Percentiles rank a stretch among this genome's conserved stretches.
Evolutionary conservation across 2,329 filamentous ascomycete genomes (phyloP).

Genomic region (Botrytis fragariae): DNA sequence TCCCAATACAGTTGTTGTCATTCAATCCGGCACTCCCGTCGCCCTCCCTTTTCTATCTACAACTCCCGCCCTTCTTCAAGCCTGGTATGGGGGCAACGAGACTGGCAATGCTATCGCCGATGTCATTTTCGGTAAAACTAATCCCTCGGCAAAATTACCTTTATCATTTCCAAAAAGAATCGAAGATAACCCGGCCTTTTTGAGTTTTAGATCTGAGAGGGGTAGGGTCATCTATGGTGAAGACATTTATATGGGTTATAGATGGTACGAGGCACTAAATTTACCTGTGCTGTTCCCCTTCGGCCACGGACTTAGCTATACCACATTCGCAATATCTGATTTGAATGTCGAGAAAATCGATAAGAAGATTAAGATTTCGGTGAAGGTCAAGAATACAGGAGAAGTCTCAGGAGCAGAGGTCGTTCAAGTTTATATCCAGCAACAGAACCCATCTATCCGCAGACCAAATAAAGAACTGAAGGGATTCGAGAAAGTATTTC

Average conservation of each 20-base stretch:
- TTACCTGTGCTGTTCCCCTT: constrained; percentile 70
- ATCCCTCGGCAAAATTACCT: constrained; percentile 69
- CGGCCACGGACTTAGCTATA: constrained; percentile 76
- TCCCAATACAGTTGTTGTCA: constrained; percentile 67
- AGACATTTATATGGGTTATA: constrained; percentile 77
- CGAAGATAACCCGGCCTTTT: constrained; percentile 71
- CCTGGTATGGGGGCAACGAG: constrained; percentile 88
- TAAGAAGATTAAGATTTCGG: not conserved
- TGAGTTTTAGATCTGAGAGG: constrained; percentile 71
- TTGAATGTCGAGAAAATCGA: not conserved
- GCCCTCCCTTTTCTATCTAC: constrained; percentile 65
- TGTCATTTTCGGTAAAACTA: constrained; percentile 61
- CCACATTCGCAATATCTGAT: constrained; percentile 52
- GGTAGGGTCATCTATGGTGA: constrained; percentile 74
- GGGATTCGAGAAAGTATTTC: constrained; percentile 61
- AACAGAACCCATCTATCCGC: constrained; percentile 47
- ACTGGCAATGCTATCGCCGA: constrained; percentile 79
- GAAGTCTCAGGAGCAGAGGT: constrained; percentile 51
- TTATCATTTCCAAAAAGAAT: constrained; percentile 67
- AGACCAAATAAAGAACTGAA: constrained; percentile 61
- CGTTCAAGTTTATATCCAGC: constrained; percentile 57
- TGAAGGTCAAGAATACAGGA: constrained; percentile 53
- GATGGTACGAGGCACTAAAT: constrained; percentile 72
- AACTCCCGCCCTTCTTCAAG: constrained; percentile 61
- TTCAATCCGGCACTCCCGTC: constrained; percentile 75